These are phyloP conservation scores for Chrysochromulina tobinii DNA, from an alignment of 78 protist species.

Conservation along the genomic window DNA sequence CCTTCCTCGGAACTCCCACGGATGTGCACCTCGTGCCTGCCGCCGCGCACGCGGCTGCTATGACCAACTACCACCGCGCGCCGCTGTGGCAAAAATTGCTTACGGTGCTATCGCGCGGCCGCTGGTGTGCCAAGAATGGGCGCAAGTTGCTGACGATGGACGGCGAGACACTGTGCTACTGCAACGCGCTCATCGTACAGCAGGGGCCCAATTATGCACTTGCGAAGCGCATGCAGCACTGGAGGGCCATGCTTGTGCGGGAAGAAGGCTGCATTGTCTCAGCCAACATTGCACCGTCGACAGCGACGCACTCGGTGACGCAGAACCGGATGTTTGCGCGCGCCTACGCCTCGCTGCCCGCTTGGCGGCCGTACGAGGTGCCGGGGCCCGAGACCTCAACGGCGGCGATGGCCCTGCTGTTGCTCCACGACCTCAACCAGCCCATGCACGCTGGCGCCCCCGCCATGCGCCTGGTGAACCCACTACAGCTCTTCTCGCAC, in stretches of 20 bases:
- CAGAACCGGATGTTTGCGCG: constrained; percentile 44
- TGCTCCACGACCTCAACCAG: constrained; percentile 45
- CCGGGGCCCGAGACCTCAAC: constrained; percentile 52
- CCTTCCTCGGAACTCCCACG: too few relatives aligned
- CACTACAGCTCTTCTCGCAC: constrained; percentile 47
- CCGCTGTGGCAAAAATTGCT: too few relatives aligned
- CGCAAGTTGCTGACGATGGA: too few relatives aligned
- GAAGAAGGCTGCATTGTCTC: constrained; percentile 50
- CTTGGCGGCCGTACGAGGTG: constrained; percentile 51
- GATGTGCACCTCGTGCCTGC: too few relatives aligned
- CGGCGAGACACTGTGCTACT: too few relatives aligned
- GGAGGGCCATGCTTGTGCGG: constrained; percentile 57
- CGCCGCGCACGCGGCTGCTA: too few relatives aligned
- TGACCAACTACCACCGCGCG: too few relatives aligned
- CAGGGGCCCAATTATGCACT: constrained; percentile 79
- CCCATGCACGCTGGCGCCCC: constrained; percentile 1
- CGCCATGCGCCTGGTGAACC: constrained; percentile 35
- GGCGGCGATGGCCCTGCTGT: constrained; percentile 57
- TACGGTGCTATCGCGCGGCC: too few relatives aligned
- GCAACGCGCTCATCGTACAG: too few relatives aligned
- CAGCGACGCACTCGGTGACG: constrained; percentile 54
- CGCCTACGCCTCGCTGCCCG: constrained; percentile 40
- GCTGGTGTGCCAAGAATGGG: too few relatives aligned
- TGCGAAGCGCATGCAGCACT: constrained; percentile 75
- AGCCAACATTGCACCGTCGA: constrained; percentile 65